Base-by-base conservation (phyloP, 176 grass and related monocot species). In the Zizania latifolia region DNA sequence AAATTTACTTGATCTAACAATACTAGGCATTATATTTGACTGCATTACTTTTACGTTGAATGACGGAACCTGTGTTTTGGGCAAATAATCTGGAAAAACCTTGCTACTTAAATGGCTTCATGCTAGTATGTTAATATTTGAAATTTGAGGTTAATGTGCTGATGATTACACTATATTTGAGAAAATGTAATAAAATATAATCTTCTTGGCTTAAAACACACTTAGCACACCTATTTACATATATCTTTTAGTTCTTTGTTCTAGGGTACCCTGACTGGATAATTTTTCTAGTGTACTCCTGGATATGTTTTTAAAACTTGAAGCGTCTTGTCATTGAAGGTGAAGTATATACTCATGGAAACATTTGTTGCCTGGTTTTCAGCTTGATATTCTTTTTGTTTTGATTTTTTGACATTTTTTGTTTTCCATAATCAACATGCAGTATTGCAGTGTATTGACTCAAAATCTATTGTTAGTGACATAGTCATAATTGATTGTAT, bases 101-200 rank as follows among this genome's bases (percentile, higher is more conserved):
- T 16, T 76, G 26, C 23, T 30, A 60, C 21, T 14, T 60, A 74
- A 60, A 31, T 21, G 27, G 31, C 19, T 34, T 40, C 19, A 48
- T 76, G 58, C 8, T 50, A 61, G 35, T 63, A 67, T 62, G 39
- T 62, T 53, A 62, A 17, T 62, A 32, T 32, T 33, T 62, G 30
- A 62, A 8, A 62, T 81, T 32, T 50, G 32, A 62, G 43, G 53
- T 81, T 72, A 31, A 26, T 81, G 19, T 55, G 12, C 11, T 17
- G 30, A 29, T 15, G 37, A 6, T 35, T 58, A 57, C 26, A 46
- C 9, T 66, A 29, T 54, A 70, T 66, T 11, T 7, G 1, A 41
- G 24, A 35, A 43, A 41, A 39, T 81, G 10, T 60, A 45, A 11
- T 63, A 50, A 37, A 41, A 34, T 16, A 50, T 63, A 11, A 4